phyloP scores from a whole-genome alignment of 768 basidiomycete species.

The Tulasnella calospora region DNA sequence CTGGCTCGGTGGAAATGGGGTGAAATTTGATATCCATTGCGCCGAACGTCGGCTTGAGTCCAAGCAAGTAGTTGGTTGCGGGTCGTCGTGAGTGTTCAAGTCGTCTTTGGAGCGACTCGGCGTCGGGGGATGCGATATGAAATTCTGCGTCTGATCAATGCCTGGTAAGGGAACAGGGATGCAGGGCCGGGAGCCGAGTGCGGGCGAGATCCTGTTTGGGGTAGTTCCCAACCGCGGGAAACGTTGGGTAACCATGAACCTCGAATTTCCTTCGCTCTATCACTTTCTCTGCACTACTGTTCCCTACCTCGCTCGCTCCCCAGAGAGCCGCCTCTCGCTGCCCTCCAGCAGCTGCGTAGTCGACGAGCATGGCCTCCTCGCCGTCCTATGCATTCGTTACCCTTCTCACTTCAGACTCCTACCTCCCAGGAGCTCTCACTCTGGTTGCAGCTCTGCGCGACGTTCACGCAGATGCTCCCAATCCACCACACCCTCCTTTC shows the following conservation, averaged over 20 bases:
- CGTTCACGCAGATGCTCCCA: conserved; percentile 58
- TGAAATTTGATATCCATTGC: not conserved
- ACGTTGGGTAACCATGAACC: not conserved
- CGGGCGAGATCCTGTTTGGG: not conserved
- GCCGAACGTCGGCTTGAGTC: not conserved
- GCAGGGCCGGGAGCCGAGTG: not conserved
- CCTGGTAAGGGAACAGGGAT: not conserved
- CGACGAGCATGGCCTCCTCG: conserved; percentile 22
- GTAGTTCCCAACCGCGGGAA: not conserved
- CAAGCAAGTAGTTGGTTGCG: not conserved
- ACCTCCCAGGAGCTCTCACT: conserved; percentile 88
- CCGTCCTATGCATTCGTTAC: conserved; percentile 68
- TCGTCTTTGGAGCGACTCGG: not conserved
- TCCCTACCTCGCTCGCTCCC: conserved; percentile 2
- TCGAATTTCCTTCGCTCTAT: conserved; percentile 1
- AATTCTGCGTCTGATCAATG: not conserved
- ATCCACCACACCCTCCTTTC: conserved; percentile 51
- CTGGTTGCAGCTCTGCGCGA: conserved; percentile 80
- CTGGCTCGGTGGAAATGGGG: not conserved
- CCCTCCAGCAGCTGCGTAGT: conserved; percentile 2
- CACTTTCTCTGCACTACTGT: not conserved
- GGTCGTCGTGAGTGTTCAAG: not conserved
- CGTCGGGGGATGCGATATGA: not conserved
- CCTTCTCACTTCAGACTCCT: conserved; percentile 84
- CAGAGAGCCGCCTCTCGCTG: not conserved